phyloP scores from a whole-genome alignment of 1,284 basidiomycete genomes.

The Tylopilus sp. region DNA sequence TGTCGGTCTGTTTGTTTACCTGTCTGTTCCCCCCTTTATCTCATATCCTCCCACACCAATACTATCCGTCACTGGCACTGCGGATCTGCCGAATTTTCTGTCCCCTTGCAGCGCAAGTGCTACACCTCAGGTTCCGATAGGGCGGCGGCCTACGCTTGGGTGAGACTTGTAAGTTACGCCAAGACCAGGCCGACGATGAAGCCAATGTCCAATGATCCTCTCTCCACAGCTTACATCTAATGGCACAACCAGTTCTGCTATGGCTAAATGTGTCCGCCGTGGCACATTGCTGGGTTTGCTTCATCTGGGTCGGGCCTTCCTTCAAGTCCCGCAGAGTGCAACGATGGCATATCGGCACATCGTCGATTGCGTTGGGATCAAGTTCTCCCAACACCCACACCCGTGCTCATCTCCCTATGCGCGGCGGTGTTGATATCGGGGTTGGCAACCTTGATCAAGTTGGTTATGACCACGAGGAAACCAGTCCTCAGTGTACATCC shows the following conservation, averaged over 20 bases:
- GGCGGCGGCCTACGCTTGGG: no score
- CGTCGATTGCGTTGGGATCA: constrained; percentile 39
- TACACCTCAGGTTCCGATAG: no score
- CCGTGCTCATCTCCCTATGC: constrained; percentile 22
- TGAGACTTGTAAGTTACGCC: constrained; percentile 36
- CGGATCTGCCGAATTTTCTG: no score
- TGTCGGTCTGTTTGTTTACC: no score
- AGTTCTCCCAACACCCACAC: no score
- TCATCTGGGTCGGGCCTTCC: constrained; percentile 27
- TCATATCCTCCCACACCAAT: no score
- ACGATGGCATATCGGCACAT: constrained; percentile 29
- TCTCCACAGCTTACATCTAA: constrained; percentile 25
- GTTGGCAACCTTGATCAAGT: no score
- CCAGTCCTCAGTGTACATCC: no score
- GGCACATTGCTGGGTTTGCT: constrained; percentile 36
- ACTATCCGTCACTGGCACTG: no score
- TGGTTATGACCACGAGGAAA: no score
- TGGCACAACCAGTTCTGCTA: background rate
- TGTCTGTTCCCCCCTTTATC: no score
- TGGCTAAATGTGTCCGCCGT: constrained; percentile 41
- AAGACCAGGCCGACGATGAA: constrained; percentile 40
- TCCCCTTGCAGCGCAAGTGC: no score
- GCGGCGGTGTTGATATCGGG: constrained; percentile 11
- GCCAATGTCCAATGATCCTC: constrained; percentile 25
- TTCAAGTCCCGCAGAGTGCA: constrained; percentile 24